A percentile compares a stretch with the other conserved stretches of the same genome.
Evolutionary conservation across 2,329 filamentous ascomycete species (phyloP).

Genomic region (Claviceps sp.): DNA sequence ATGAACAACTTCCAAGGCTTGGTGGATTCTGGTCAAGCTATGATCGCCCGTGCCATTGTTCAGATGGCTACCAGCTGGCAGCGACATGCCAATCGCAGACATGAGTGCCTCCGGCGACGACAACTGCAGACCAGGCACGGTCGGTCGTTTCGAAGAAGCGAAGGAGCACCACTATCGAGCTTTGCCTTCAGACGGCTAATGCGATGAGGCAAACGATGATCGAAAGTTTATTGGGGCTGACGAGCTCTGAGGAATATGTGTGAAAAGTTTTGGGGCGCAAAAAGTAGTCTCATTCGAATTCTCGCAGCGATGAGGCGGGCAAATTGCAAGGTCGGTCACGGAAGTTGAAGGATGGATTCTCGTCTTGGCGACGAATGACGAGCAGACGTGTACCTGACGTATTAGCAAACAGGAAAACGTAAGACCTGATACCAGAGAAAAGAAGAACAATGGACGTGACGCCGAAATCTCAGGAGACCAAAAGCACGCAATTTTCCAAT

Average conservation of each 20-base stretch:
- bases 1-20: conserved; percentile 81
- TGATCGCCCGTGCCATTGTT: conserved; percentile 26
- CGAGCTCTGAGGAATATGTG: neutral
- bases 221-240: neutral
- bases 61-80: conserved; percentile 17
- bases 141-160: neutral
- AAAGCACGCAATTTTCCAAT: neutral
- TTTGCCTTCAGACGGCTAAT: neutral
- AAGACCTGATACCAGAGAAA: neutral
- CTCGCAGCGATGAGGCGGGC: neutral
- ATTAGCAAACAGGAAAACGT: neutral
- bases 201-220: neutral
- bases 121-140: neutral
- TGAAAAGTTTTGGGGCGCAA: neutral
- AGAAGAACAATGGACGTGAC: neutral
- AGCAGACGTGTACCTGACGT: neutral
- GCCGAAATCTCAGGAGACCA: neutral
- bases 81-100: conserved; percentile 24
- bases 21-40: conserved; percentile 56
- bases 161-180: neutral
- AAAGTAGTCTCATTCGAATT: neutral
- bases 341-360: neutral
- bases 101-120: conserved; percentile 12
- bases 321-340: neutral
- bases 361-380: neutral